phyloP scores from a whole-genome alignment of 1,284 basidiomycete genomes.

The Pascua sp. region DNA sequence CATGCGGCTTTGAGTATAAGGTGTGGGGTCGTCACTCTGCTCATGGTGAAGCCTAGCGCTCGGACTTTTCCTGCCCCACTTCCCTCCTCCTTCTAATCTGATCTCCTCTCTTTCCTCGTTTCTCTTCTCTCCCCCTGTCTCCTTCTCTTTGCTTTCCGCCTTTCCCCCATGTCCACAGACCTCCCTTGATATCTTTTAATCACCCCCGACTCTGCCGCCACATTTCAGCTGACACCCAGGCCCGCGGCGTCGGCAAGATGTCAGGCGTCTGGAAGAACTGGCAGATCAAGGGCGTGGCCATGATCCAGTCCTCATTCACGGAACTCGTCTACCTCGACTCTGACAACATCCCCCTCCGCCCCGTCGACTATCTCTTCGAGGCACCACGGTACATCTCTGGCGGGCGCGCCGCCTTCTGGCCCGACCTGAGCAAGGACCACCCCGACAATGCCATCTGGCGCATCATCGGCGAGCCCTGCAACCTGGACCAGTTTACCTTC shows the following conservation, averaged over 20 bases:
- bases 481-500: constrained; percentile 42
- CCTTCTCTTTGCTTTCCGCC: neutral
- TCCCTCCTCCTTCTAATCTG: neutral
- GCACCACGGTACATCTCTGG: constrained; percentile 39
- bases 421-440: constrained; percentile 53
- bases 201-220: too few species aligned
- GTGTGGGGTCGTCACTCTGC: too few species aligned
- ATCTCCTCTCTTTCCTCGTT: neutral
- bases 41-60: too few species aligned
- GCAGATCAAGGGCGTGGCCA: constrained; percentile 52
- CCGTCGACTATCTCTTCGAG: constrained; percentile 50
- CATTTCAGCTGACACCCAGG: neutral
- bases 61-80: neutral
- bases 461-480: constrained; percentile 50
- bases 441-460: constrained; percentile 54
- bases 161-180: too few species aligned
- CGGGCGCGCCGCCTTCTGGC: constrained; percentile 54
- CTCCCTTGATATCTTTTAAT: too few species aligned
- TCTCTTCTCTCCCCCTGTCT: neutral
- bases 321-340: constrained; percentile 52
- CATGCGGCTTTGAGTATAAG: too few species aligned
- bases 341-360: constrained; percentile 51
- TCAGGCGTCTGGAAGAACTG: constrained; percentile 24
- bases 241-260: constrained; percentile 14
- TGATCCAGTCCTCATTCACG: constrained; percentile 50